Evolutionary conservation across 371 early-diverging fungal species (phyloP).

Genomic region (Rhizopus arrhizus): DNA sequence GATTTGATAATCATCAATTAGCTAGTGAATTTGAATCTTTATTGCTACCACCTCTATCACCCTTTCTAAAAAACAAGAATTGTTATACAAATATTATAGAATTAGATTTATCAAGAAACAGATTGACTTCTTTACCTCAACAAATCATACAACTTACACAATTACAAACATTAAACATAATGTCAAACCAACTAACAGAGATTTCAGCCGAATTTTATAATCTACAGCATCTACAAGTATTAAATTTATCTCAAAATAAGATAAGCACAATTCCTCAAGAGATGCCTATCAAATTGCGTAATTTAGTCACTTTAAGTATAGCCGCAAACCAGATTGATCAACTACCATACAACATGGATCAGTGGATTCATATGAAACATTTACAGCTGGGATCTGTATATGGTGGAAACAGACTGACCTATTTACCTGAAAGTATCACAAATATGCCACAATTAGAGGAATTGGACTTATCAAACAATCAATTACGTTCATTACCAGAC

Average conservation of each 20-base stretch:
- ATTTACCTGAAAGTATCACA: constrained; percentile 51
- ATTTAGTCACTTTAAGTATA: constrained; percentile 52
- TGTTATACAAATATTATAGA: constrained; percentile 48
- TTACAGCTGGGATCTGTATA: constrained; percentile 64
- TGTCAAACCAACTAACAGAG: constrained; percentile 55
- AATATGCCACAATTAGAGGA: constrained; percentile 52
- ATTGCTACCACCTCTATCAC: constrained; percentile 43
- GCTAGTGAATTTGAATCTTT: constrained; percentile 39
- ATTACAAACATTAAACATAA: constrained; percentile 55
- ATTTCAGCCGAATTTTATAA: constrained; percentile 55
- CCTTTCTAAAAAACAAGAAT: constrained; percentile 23
- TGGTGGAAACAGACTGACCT: constrained; percentile 57
- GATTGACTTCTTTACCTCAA: constrained; percentile 45
- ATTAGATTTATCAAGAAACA: constrained; percentile 63
- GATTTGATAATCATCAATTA: constrained; percentile 43
- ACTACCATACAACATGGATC: constrained; percentile 45
- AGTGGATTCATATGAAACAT: constrained; percentile 52
- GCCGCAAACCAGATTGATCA: constrained; percentile 54
- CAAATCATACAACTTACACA: constrained; percentile 45
- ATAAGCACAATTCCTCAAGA: constrained; percentile 49
- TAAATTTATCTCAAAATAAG: constrained; percentile 60
- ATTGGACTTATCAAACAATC: constrained; percentile 61
- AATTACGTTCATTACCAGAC: constrained; percentile 47
- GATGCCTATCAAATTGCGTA: constrained; percentile 43
- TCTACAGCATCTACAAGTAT: constrained; percentile 51